Evolutionary conservation across 805 yeast genomes (phyloP).

Genomic region (Schwanniomyces pseudopolymorphus): DNA sequence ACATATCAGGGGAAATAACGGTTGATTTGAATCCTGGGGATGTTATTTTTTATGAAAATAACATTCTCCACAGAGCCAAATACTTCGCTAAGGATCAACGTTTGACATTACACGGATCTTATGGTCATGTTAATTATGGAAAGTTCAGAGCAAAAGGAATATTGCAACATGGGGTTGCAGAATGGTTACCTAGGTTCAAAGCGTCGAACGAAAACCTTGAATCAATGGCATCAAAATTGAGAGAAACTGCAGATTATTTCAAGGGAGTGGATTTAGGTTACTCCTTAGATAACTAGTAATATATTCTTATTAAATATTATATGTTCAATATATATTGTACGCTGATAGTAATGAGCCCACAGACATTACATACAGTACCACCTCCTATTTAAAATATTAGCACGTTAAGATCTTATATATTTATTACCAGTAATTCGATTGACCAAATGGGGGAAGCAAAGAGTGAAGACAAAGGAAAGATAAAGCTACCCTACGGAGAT

Average conservation of each 20-base stretch:
- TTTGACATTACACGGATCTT: constrained; percentile 50
- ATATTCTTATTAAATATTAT: not conserved
- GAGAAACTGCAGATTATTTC: constrained; percentile 26
- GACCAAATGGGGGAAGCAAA: not conserved
- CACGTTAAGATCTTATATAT: not conserved
- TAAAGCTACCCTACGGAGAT: constrained; percentile 54
- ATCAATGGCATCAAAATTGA: constrained; percentile 28
- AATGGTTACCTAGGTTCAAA: constrained; percentile 42
- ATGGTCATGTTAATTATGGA: constrained; percentile 45
- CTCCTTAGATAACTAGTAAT: constrained; percentile 34
- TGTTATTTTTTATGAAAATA: constrained; percentile 49
- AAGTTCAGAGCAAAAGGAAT: constrained; percentile 47
- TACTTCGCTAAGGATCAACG: constrained; percentile 39
- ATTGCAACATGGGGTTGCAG: constrained; percentile 52
- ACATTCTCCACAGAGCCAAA: constrained; percentile 49
- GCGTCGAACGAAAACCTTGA: constrained; percentile 29
- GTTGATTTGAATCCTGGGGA: constrained; percentile 51
- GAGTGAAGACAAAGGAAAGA: not conserved
- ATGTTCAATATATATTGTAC: no score
- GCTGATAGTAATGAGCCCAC: no score
- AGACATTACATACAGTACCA: not conserved
- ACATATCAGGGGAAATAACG: constrained; percentile 36
- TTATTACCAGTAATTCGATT: not conserved
- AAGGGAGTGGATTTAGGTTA: constrained; percentile 34
- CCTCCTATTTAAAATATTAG: not conserved